Evolutionary conservation across 345 rosid species (phyloP).

Genomic region (Cochlearia excelsa): DNA sequence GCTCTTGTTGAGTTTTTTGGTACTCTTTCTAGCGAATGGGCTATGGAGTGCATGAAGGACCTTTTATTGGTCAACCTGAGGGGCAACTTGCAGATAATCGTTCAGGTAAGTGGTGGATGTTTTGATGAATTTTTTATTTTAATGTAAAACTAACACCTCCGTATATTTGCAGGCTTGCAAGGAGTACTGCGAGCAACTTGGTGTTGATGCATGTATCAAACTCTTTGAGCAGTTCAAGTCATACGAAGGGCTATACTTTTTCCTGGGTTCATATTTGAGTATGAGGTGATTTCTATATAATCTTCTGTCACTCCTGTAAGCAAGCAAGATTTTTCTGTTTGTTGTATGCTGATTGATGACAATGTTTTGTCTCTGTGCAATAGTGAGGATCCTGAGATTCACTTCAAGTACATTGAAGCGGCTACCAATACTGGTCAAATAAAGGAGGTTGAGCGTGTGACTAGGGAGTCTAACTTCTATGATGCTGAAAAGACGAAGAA

Average conservation of each 20-base stretch:
- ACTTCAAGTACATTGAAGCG: conserved; percentile 97
- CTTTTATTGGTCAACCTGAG: conserved; percentile 86
- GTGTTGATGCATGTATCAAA: conserved; percentile 88
- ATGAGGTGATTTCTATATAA: conserved; percentile 56
- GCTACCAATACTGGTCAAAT: conserved; percentile 95
- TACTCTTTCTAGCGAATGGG: conserved; percentile 97
- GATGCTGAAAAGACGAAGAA: conserved; percentile 96
- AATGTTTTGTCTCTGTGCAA: conserved; percentile 23
- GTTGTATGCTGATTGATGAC: conserved; percentile 14
- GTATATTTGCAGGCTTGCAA: conserved; percentile 71
- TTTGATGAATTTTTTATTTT: conserved; percentile 11
- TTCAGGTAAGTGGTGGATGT: conserved; percentile 57
- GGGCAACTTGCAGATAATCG: conserved; percentile 97
- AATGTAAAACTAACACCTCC: conserved; percentile 23
- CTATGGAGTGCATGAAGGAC: conserved; percentile 99
- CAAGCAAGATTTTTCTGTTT: conserved; percentile 9
- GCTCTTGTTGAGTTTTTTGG: conserved; percentile 98
- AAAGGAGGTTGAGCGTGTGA: conserved; percentile 99
- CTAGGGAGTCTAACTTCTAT: conserved; percentile 93
- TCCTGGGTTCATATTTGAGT: conserved; percentile 93
- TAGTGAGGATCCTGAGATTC: conserved; percentile 99
- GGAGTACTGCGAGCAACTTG: conserved; percentile 97
- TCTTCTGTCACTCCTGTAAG: conserved; percentile 21
- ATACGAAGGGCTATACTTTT: conserved; percentile 95
- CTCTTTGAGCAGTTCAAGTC: conserved; percentile 98